A percentile compares a stretch with the other conserved stretches of the same genome.
phyloP scores from a whole-genome alignment of 1,139 yeast species.

The Candida anutae region DNA sequence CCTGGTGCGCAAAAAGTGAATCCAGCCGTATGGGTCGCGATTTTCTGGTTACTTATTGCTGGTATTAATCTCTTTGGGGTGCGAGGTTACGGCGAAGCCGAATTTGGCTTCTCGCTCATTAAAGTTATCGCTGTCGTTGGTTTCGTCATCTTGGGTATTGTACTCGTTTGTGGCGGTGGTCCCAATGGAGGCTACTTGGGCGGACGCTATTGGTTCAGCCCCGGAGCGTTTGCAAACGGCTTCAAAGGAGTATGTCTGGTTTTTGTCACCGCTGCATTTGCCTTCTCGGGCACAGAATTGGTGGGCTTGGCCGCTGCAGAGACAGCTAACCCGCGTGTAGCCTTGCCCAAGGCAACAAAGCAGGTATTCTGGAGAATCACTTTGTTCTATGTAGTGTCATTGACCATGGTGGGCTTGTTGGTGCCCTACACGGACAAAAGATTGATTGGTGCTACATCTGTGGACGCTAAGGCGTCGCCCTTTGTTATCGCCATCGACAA shows the following conservation, averaged over 20 bases:
- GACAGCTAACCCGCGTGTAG: slow-evolving; percentile 35
- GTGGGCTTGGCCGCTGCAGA: slow-evolving; percentile 38
- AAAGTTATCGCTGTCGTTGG: slow-evolving; percentile 29
- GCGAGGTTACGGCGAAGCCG: slow-evolving; percentile 35
- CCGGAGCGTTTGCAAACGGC: slow-evolving; percentile 31
- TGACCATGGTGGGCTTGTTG: slow-evolving; percentile 51
- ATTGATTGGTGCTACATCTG: slow-evolving; percentile 35
- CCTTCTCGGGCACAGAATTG: slow-evolving; percentile 36
- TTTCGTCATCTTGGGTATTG: slow-evolving; percentile 29
- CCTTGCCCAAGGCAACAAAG: slow-evolving; percentile 59
- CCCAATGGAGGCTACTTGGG: slow-evolving; percentile 28
- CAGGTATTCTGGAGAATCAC: slow-evolving; percentile 65
- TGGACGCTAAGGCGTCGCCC: slow-evolving; percentile 34
- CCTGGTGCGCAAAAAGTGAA: slow-evolving; percentile 13
- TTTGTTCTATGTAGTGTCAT: slow-evolving; percentile 52
- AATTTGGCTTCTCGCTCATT: slow-evolving; percentile 25
- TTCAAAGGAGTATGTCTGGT: slow-evolving; percentile 33
- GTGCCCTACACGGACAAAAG: slow-evolving; percentile 53
- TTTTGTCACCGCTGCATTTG: slow-evolving; percentile 32
- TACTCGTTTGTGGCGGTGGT: slow-evolving; percentile 30
- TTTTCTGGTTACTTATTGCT: slow-evolving; percentile 24
- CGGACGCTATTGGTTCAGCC: slow-evolving; percentile 37
- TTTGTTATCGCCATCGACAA: slow-evolving; percentile 12
- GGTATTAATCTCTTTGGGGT: slow-evolving; percentile 28
- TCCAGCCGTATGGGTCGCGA: slow-evolving; percentile 30